A percentile compares a stretch with the other conserved stretches of the same genome.
phyloP scores from a whole-genome alignment of 2,329 filamentous ascomycete genomes.

The Nothophoma quercina region DNA sequence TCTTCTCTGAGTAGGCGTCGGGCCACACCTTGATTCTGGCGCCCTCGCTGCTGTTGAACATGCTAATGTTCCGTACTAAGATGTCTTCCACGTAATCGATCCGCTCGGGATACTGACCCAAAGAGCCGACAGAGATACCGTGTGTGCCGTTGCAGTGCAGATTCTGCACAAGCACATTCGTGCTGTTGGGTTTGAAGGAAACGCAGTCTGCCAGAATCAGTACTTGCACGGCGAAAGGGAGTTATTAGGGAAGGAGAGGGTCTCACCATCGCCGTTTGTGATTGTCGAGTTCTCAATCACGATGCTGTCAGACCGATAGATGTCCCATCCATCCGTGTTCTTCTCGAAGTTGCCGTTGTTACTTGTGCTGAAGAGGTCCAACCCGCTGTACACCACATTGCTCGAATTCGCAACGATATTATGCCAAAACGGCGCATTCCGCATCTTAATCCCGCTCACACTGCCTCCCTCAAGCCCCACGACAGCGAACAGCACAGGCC shows the following conservation, averaged over 20 bases:
- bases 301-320: conserved; percentile 64
- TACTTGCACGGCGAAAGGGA: too few species aligned
- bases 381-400: conserved; percentile 44
- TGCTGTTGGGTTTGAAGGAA: conserved; percentile 72
- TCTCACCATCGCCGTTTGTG: conserved; percentile 55
- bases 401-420: conserved; percentile 59
- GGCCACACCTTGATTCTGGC: conserved; percentile 59
- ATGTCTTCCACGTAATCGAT: conserved; percentile 71
- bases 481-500: conserved; percentile 14
- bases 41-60: conserved; percentile 34
- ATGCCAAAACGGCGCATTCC: conserved; percentile 37
- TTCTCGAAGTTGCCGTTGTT: conserved; percentile 22
- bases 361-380: conserved; percentile 20
- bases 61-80: conserved; percentile 53
- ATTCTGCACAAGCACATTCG: conserved; percentile 69
- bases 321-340: conserved; percentile 59
- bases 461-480: conserved; percentile 13
- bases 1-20: conserved; percentile 60
- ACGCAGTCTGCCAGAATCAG: conserved; percentile 65
- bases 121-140: conserved; percentile 71
- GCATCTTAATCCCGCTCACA: conserved; percentile 12
- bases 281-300: conserved; percentile 69
- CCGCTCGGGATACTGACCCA: conserved; percentile 69
- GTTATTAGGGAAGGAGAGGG: neutral
- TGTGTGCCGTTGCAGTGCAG: conserved; percentile 72